Evolutionary conservation across 305 asterid genomes (phyloP), one percentile per base, ranked within the genome.

Genomic region (Salvia sclarea): DNA sequence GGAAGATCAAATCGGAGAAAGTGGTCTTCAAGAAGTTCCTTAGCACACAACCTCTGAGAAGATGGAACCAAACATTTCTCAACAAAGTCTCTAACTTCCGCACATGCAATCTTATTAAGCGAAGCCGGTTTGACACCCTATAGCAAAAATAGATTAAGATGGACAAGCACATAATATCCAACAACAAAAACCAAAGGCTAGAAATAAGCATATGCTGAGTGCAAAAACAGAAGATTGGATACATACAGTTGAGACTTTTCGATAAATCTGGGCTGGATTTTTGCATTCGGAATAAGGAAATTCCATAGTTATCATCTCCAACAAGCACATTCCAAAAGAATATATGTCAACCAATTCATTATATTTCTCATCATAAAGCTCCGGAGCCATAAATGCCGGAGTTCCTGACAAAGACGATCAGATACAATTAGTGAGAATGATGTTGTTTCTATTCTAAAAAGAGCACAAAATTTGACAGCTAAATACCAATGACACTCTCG

Each of bases 71-170:
- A 61, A 64, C 96, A 91, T 72, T 85, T 91, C 73, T 88, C 91
- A 2, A 91, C 88, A 75, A 91, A 91, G 52, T 70, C 87, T 80
- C 75, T 91, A 61, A 85, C 81, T 58, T 84, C 81, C 9, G 80
- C 76, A 70, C 81, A 80, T 45, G 57, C 65, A 35, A 91, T 86
- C 72, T 82, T 86, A 61, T 75, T 54, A 3, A 91, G 91, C 55
- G 96, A 78, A 70, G 92, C 97, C 44, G 96, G 97, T 77, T 85
- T 85, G 61, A 86, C 47, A 54, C 95, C 95, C 97, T 91, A n/a
- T n/a, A n/a, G n/a, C n/a, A n/a, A n/a, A n/a, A n/a, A n/a, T n/a
- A n/a, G n/a, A n/a, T n/a, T n/a, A n/a, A n/a, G n/a, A n/a, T n/a
- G n/a, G n/a, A n/a, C n/a, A n/a, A n/a, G n/a, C n/a, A n/a, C n/a